Conservation (phyloP, 257 asterid species). For the Solanum medicagineum region DNA sequence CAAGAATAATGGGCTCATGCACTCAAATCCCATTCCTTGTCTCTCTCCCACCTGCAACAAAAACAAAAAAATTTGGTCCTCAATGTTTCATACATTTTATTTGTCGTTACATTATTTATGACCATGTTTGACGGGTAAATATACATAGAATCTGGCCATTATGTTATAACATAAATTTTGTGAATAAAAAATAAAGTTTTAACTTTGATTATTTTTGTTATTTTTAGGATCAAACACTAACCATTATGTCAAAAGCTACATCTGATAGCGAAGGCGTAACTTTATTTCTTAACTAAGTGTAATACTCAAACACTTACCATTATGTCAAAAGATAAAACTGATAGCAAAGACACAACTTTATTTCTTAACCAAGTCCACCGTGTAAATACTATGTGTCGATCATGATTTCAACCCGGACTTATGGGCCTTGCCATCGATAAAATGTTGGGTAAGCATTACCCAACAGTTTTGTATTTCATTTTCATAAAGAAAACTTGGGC, state of each 20-base stretch:
- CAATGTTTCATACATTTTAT: not conserved
- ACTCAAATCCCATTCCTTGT: not conserved
- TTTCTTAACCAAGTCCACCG: too few relatives aligned
- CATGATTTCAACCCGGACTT: too few relatives aligned
- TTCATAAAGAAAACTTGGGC: not conserved
- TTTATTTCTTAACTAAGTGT: too few relatives aligned
- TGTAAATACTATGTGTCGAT: too few relatives aligned
- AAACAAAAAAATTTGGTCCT: not conserved
- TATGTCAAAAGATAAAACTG: too few relatives aligned
- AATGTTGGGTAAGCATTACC: too few relatives aligned
- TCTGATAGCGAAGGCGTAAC: too few relatives aligned
- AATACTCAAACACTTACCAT: too few relatives aligned
- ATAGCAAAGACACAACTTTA: too few relatives aligned
- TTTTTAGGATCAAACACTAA: too few relatives aligned
- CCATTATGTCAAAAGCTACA: too few relatives aligned
- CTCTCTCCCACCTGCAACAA: not conserved
- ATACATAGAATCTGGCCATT: not conserved
- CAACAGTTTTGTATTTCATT: not conserved
- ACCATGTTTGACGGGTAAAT: not conserved
- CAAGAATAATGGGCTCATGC: conserved; percentile 2
- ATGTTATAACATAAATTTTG: not conserved
- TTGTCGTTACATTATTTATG: not conserved
- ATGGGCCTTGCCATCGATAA: too few relatives aligned
- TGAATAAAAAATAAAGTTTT: not conserved
- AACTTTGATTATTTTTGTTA: not conserved